Evolutionary conservation across 768 basidiomycete genomes (phyloP).

Genomic region (Auriscalpium microsporum): DNA sequence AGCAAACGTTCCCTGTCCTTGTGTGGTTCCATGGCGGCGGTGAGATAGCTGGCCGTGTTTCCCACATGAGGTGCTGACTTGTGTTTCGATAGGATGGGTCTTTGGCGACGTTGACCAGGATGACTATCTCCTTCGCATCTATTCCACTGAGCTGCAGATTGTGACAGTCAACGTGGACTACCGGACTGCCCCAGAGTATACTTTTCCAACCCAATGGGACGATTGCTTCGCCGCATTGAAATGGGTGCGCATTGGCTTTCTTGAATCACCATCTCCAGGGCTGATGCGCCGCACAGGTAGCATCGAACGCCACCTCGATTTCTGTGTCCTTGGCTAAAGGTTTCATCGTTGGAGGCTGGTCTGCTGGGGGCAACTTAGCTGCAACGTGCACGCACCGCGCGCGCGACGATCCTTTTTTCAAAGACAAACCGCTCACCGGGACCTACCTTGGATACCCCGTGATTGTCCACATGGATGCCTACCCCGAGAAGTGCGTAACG

Average conservation of each 20-base stretch:
- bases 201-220: slow-evolving; percentile 9
- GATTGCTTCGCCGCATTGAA: slow-evolving; percentile 16
- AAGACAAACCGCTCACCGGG: slow-evolving; percentile 15
- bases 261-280: background rate
- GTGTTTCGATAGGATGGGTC: background rate
- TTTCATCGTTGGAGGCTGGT: slow-evolving; percentile 20
- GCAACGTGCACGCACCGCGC: slow-evolving; percentile 17
- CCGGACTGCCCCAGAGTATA: slow-evolving; percentile 14
- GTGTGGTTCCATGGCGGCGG: slow-evolving; percentile 1
- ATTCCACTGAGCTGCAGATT: slow-evolving; percentile 5
- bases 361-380: slow-evolving; percentile 18
- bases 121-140: slow-evolving; percentile 9
- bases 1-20: background rate
- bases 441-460: slow-evolving; percentile 17
- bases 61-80: background rate
- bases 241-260: slow-evolving; percentile 2
- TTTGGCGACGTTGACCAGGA: slow-evolving; percentile 11
- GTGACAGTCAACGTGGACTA: slow-evolving; percentile 9
- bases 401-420: slow-evolving; percentile 18
- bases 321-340: slow-evolving; percentile 14
- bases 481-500: slow-evolving; percentile 14
- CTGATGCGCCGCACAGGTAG: slow-evolving; percentile 1
- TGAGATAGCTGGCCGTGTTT: too few relatives aligned
- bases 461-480: slow-evolving; percentile 14
- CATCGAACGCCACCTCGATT: slow-evolving; percentile 5